These are phyloP conservation scores for Wickerhamiella vanderwaltii DNA, from an alignment of 805 yeast genomes.

Conservation along the genomic window DNA sequence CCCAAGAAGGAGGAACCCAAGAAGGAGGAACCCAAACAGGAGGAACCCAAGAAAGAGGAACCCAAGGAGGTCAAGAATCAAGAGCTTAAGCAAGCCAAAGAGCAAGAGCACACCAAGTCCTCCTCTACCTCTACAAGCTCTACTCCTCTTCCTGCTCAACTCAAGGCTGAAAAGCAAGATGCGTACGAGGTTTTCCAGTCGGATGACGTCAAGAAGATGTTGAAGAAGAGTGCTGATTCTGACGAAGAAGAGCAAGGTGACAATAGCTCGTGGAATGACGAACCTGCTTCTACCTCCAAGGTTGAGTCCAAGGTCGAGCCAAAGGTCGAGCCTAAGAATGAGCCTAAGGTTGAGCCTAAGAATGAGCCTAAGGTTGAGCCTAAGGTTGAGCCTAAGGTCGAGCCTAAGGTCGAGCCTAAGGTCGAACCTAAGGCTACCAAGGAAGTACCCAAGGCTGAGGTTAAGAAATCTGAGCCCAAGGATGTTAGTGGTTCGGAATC, in stretches of 20 bases:
- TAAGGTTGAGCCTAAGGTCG: constrained; percentile 11
- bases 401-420: constrained; percentile 11
- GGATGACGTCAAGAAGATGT: constrained; percentile 36
- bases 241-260: constrained; percentile 11
- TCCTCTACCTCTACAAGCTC: no score
- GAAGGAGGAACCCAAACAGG: constrained; percentile 5
- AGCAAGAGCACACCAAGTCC: constrained; percentile 3
- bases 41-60: constrained; percentile 15
- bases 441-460: constrained; percentile 12
- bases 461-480: constrained; percentile 2
- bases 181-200: constrained; percentile 40
- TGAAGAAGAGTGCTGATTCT: constrained; percentile 35
- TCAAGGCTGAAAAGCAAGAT: constrained; percentile 31
- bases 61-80: constrained; percentile 19
- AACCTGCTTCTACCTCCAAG: constrained; percentile 14
- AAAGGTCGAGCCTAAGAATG: constrained; percentile 18
- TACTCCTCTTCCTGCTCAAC: constrained; percentile 22
- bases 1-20: constrained; percentile 6
- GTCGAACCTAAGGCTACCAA: constrained; percentile 12
- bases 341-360: constrained; percentile 2
- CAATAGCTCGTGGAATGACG: constrained; percentile 31
- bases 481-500: not conserved
- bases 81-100: constrained; percentile 15
- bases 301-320: constrained; percentile 23
- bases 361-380: not conserved